These are phyloP conservation scores for Citrus sp. DNA, from an alignment of 345 rosid genomes.

Conservation along the genomic window DNA sequence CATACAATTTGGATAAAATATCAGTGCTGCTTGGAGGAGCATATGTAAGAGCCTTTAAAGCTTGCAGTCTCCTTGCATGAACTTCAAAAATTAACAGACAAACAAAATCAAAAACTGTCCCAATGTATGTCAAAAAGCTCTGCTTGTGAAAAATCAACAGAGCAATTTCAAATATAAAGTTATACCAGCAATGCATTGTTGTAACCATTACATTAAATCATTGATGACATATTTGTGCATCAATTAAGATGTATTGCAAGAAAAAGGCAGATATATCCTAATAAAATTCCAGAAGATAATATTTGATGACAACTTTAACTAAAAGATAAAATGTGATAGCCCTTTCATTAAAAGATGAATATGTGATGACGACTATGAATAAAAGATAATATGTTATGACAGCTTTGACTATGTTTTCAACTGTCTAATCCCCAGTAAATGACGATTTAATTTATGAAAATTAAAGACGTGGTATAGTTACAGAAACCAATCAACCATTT, in stretches of 20 bases:
- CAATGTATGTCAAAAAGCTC: neutral
- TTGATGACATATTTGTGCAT: neutral
- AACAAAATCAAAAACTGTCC: constrained; percentile 24
- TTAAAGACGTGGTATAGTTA: neutral
- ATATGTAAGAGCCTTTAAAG: constrained; percentile 95
- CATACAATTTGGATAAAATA: constrained; percentile 78
- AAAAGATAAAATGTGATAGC: neutral
- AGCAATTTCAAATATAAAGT: neutral
- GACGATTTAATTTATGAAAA: neutral
- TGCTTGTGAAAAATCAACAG: neutral
- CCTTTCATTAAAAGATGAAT: neutral
- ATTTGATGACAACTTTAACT: neutral
- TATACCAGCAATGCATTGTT: neutral
- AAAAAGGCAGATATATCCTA: neutral
- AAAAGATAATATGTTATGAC: neutral
- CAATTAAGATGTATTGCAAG: neutral
- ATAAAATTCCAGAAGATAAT: neutral
- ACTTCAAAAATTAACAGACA: constrained; percentile 42
- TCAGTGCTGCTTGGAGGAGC: constrained; percentile 80
- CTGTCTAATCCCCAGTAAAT: neutral
- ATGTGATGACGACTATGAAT: neutral
- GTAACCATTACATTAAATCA: neutral
- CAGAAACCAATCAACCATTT: neutral
- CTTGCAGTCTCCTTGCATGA: constrained; percentile 96
- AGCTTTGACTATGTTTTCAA: neutral